Evolutionary conservation across 148 eudicot genomes (phyloP).

Genomic region (Bassia scoparia): DNA sequence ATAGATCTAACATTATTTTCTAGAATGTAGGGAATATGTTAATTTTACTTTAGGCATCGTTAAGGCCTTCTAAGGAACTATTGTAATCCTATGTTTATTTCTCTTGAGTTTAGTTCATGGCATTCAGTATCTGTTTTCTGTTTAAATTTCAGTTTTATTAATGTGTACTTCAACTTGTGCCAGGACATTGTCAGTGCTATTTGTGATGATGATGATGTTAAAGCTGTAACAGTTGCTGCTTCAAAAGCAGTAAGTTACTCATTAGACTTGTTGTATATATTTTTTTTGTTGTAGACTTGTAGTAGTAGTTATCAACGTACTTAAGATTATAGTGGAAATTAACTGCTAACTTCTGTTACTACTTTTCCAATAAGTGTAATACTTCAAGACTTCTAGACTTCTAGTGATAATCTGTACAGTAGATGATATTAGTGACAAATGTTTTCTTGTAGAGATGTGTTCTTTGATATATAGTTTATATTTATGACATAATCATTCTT

Average conservation of each 20-base stretch:
- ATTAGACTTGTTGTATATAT: neutral
- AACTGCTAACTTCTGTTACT: neutral
- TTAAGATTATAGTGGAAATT: neutral
- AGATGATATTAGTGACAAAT: neutral
- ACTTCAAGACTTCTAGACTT: neutral
- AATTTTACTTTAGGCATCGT: neutral
- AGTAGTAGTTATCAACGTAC: neutral
- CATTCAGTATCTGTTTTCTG: neutral
- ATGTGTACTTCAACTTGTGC: neutral
- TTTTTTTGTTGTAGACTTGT: too few relatives aligned
- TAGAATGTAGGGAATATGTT: neutral
- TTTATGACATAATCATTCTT: neutral
- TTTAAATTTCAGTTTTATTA: neutral
- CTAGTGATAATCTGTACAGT: neutral
- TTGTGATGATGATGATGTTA: conserved; percentile 66
- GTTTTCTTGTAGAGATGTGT: neutral
- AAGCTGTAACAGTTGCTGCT: conserved; percentile 64
- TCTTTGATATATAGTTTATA: neutral
- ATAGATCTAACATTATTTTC: neutral
- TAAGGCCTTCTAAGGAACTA: neutral
- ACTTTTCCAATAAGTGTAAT: neutral
- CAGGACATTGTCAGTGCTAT: conserved; percentile 68
- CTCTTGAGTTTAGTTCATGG: conserved; percentile 10
- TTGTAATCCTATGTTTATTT: neutral
- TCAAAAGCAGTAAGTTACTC: conserved; percentile 54